Conservation (phyloP, 176 grass and related monocot species). For the Bonia amplexicaulis region DNA sequence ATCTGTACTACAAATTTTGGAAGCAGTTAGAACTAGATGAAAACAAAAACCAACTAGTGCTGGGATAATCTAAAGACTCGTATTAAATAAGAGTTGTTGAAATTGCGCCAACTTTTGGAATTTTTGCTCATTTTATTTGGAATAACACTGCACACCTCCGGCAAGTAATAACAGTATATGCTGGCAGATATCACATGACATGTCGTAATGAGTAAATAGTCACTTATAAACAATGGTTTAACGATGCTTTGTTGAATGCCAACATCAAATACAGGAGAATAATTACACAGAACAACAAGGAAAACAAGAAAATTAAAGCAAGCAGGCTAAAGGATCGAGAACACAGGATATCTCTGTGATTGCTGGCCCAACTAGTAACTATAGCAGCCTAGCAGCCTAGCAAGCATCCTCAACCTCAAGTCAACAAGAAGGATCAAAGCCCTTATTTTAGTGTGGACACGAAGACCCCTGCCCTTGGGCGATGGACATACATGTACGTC, state of each 20-base stretch:
- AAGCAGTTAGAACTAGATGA: neutral
- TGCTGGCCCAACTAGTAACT: neutral
- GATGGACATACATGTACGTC: neutral
- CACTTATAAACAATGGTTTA: neutral
- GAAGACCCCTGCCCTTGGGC: neutral
- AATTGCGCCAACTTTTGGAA: neutral
- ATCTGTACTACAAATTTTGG: neutral
- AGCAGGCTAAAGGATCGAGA: neutral
- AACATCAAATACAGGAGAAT: neutral
- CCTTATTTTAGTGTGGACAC: conserved; percentile 12
- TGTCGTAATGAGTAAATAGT: neutral
- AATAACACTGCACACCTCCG: neutral
- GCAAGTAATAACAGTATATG: neutral
- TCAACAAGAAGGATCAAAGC: conserved; percentile 11
- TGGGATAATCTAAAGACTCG: neutral
- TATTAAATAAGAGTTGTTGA: neutral
- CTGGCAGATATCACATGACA: neutral
- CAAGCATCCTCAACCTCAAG: neutral
- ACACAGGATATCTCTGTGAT: neutral
- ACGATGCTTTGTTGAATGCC: neutral
- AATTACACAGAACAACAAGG: neutral
- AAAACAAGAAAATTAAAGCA: neutral
- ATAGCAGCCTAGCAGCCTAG: neutral
- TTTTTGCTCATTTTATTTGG: neutral
- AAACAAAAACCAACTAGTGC: neutral